phyloP scores from a whole-genome alignment of 495 filamentous ascomycete species.

The Lophiotrema nucula region DNA sequence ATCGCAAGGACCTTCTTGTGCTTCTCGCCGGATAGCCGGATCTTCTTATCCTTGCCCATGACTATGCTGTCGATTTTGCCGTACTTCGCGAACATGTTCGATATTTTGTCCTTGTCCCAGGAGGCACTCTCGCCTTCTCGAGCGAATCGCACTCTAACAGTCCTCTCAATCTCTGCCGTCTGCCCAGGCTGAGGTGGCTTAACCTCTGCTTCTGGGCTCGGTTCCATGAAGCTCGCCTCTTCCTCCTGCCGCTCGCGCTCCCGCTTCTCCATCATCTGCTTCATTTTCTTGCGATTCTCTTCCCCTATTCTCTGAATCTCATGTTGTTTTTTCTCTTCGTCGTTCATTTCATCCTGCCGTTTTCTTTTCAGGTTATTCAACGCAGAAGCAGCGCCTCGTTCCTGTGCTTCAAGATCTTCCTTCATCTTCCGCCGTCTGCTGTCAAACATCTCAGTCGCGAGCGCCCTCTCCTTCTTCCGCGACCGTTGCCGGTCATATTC shows the following conservation, averaged over 20 bases:
- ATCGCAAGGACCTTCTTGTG: constrained; percentile 56
- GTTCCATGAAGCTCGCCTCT: constrained; percentile 48
- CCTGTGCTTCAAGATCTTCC: constrained; percentile 69
- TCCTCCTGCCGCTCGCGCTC: constrained; percentile 50
- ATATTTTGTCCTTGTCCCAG: constrained; percentile 49
- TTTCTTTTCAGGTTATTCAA: constrained; percentile 46
- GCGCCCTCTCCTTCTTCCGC: constrained; percentile 59
- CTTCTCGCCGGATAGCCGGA: constrained; percentile 50
- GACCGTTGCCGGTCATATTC: constrained; percentile 70
- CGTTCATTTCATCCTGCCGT: constrained; percentile 50
- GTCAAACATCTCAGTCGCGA: constrained; percentile 65
- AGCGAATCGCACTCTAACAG: constrained; percentile 59
- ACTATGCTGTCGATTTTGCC: constrained; percentile 57
- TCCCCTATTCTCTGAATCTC: constrained; percentile 64
- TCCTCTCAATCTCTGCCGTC: constrained; percentile 53
- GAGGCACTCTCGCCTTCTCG: constrained; percentile 48
- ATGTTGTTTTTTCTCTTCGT: constrained; percentile 56
- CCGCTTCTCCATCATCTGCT: constrained; percentile 40
- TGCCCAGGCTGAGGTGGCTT: constrained; percentile 42
- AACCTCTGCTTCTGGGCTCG: constrained; percentile 24
- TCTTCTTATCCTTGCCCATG: constrained; percentile 56
- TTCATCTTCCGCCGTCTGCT: constrained; percentile 68
- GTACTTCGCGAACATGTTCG: constrained; percentile 51
- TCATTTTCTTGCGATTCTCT: constrained; percentile 52
- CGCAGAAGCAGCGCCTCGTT: constrained; percentile 47